Conservation (phyloP, 2,329 filamentous ascomycete species). For the Colletotrichum cordylinicola region DNA sequence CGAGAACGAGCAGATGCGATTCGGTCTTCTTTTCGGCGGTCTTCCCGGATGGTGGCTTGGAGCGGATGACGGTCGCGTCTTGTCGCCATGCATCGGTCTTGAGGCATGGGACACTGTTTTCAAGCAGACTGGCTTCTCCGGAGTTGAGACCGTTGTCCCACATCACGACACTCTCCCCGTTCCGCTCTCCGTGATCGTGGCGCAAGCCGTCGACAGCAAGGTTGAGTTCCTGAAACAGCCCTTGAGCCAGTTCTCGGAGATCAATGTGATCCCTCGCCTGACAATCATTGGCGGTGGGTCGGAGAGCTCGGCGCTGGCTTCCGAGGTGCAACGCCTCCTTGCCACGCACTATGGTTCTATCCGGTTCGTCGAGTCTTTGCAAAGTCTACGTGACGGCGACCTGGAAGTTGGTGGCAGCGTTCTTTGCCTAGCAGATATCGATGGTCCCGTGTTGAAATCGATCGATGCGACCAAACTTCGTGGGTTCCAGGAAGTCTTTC, state of each 20-base stretch:
- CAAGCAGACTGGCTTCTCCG: constrained; percentile 3
- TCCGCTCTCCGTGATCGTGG: constrained; percentile 24
- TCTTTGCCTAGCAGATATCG: constrained; percentile 4
- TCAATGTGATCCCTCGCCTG: neutral
- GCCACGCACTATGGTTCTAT: neutral
- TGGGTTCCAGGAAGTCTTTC: constrained; percentile 22
- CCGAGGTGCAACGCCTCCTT: neutral
- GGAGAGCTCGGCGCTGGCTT: neutral
- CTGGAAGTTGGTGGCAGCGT: constrained; percentile 23
- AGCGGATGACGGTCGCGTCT: constrained; percentile 22
- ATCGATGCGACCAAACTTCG: constrained; percentile 32
- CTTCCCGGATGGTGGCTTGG: constrained; percentile 35
- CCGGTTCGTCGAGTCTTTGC: neutral
- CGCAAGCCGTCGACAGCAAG: constrained; percentile 21
- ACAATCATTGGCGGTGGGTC: neutral
- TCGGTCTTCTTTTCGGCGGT: constrained; percentile 25
- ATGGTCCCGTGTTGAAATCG: constrained; percentile 31
- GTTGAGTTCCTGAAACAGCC: neutral
- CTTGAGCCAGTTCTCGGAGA: neutral
- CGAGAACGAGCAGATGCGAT: constrained; percentile 16
- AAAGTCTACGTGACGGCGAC: neutral
- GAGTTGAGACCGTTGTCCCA: neutral
- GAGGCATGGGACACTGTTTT: neutral
- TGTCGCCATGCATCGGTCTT: neutral
- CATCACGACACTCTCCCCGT: neutral